Conservation (phyloP, 1,284 basidiomycete genomes). For the Ceratorhiza oryzae-sativae region DNA sequence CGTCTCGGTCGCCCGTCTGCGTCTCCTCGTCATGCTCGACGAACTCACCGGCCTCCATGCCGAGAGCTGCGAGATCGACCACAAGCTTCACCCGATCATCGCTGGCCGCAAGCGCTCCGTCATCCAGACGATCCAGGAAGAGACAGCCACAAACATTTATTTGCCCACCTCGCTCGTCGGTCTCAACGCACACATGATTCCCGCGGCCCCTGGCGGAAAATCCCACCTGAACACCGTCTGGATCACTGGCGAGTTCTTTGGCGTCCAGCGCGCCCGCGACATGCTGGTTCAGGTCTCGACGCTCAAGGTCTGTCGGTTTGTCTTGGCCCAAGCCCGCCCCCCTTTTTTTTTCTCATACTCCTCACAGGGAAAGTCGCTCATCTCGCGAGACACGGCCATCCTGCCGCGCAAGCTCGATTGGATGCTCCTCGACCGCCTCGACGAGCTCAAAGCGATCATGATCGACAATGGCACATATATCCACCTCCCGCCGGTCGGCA, state of each 20-base stretch:
- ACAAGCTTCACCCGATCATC: slow-evolving; percentile 92
- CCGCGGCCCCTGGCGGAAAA: slow-evolving; percentile 9
- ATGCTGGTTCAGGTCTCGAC: slow-evolving; percentile 91
- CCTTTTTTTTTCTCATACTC: slow-evolving; percentile 28
- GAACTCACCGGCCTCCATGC: slow-evolving; percentile 90
- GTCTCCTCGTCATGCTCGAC: slow-evolving; percentile 92
- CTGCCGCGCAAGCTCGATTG: slow-evolving; percentile 97
- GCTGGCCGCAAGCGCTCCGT: slow-evolving; percentile 88
- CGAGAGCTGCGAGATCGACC: slow-evolving; percentile 92
- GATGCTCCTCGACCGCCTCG: slow-evolving; percentile 93
- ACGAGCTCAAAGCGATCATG: slow-evolving; percentile 92
- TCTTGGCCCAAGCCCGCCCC: slow-evolving; percentile 8
- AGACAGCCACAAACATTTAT: slow-evolving; percentile 97
- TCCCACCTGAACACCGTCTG: slow-evolving; percentile 74
- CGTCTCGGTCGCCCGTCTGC: slow-evolving; percentile 89
- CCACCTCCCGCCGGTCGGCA: slow-evolving; percentile 90
- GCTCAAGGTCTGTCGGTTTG: slow-evolving; percentile 69
- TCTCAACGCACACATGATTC: slow-evolving; percentile 62
- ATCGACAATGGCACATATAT: slow-evolving; percentile 96
- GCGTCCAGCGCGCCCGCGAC: slow-evolving; percentile 92
- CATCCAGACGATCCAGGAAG: slow-evolving; percentile 94
- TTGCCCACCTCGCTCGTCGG: slow-evolving; percentile 90
- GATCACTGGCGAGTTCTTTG: slow-evolving; percentile 98
- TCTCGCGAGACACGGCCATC: slow-evolving; percentile 92
- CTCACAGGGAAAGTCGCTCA: slow-evolving; percentile 84